Evolutionary conservation across 305 asterid species (phyloP).

Genomic region (Fraxinus paxiana): DNA sequence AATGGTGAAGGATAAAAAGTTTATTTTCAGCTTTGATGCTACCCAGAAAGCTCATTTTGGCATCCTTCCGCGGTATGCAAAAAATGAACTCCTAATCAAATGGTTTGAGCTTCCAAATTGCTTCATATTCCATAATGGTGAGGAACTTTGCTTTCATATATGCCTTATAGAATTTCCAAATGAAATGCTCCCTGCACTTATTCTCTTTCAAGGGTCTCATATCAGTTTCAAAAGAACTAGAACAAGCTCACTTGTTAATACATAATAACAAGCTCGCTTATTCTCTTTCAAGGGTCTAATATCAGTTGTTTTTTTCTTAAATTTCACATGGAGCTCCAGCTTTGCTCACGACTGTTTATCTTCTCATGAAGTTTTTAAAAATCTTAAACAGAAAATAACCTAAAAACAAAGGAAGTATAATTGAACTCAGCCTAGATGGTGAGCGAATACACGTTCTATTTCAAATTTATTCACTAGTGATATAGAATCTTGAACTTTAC

Average conservation of each 20-base stretch:
- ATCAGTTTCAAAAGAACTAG: neutral
- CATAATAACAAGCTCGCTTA: neutral
- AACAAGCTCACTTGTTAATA: neutral
- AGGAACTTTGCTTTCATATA: slow-evolving; percentile 27
- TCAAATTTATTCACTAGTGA: neutral
- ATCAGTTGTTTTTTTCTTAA: neutral
- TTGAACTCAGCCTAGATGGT: neutral
- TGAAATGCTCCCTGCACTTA: slow-evolving; percentile 4
- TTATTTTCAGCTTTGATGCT: slow-evolving; percentile 60
- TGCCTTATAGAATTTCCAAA: slow-evolving; percentile 14
- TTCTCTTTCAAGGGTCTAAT: too few species aligned
- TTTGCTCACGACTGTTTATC: slow-evolving; percentile 7
- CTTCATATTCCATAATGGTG: slow-evolving; percentile 92
- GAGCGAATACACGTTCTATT: neutral
- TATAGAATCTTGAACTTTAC: neutral
- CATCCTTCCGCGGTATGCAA: slow-evolving; percentile 81
- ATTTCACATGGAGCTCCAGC: slow-evolving; percentile 2
- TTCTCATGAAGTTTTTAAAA: neutral
- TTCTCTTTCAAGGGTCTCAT: neutral
- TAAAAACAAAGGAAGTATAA: neutral
- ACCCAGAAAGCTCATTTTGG: slow-evolving; percentile 92
- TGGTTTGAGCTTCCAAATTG: slow-evolving; percentile 99
- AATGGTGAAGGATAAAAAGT: slow-evolving; percentile 79
- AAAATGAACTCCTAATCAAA: slow-evolving; percentile 65
- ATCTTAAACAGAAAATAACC: neutral